Conservation (phyloP, 345 rosid species). For the Sisymbrium altissimum region DNA sequence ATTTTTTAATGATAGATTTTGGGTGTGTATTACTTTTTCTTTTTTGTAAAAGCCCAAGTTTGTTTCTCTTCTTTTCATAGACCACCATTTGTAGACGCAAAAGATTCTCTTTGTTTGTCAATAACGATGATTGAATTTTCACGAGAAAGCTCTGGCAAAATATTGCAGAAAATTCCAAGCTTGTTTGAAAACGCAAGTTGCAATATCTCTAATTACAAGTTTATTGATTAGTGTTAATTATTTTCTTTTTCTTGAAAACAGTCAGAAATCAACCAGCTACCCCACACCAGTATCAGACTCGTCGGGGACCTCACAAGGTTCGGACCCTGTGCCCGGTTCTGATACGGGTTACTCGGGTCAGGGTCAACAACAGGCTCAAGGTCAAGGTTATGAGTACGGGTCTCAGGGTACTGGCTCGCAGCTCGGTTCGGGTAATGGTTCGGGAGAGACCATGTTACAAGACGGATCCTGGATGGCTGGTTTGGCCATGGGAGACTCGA, state of each 20-base stretch:
- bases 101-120: conserved; percentile 15
- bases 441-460: conserved; percentile 54
- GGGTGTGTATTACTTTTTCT: background rate
- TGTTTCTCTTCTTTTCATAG: conserved; percentile 34
- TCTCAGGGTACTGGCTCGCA: conserved; percentile 34
- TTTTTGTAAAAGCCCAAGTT: conserved; percentile 23
- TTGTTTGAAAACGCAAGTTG: background rate
- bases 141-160: background rate
- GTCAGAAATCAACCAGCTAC: conserved; percentile 78
- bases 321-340: conserved; percentile 36
- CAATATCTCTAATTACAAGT: background rate
- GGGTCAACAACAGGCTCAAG: conserved; percentile 24
- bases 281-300: conserved; percentile 48
- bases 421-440: conserved; percentile 29
- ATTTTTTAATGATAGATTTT: background rate
- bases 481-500: conserved; percentile 81
- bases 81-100: background rate
- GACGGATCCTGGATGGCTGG: conserved; percentile 92
- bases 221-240: background rate
- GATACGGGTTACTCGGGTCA: conserved; percentile 32
- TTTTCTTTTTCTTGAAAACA: conserved; percentile 1
- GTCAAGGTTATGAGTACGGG: conserved; percentile 36
- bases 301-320: conserved; percentile 41
- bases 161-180: background rate
- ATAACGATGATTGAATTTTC: background rate